phyloP scores from a whole-genome alignment of 1,284 basidiomycete genomes.

The Trichosporon inkin region DNA sequence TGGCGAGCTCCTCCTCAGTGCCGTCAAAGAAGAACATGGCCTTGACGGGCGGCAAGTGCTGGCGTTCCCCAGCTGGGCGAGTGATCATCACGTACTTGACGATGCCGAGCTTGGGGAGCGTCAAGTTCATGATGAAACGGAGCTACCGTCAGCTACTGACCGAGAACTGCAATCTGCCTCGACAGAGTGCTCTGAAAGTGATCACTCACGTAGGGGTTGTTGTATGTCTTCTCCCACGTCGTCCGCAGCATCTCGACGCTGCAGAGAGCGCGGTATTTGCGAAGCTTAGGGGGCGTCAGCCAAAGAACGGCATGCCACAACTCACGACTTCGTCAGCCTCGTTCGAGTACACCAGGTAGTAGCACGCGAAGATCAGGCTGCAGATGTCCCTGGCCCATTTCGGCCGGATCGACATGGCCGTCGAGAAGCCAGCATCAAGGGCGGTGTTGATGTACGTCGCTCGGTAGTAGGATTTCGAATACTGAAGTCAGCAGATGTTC shows the following conservation, averaged over 20 bases:
- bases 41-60: slow-evolving; percentile 66
- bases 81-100: slow-evolving; percentile 73
- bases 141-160: slow-evolving; percentile 54
- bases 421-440: slow-evolving; percentile 94
- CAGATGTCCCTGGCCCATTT: slow-evolving; percentile 86
- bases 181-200: neutral
- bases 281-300: slow-evolving; percentile 60
- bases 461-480: slow-evolving; percentile 87
- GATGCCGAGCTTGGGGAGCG: slow-evolving; percentile 61
- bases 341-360: slow-evolving; percentile 90
- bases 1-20: slow-evolving; percentile 62
- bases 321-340: slow-evolving; percentile 89
- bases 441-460: slow-evolving; percentile 95
- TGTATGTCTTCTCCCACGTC: slow-evolving; percentile 89
- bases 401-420: slow-evolving; percentile 86
- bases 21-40: slow-evolving; percentile 80
- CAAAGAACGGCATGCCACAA: slow-evolving; percentile 1
- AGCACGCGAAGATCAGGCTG: slow-evolving; percentile 76
- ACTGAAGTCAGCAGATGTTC: slow-evolving; percentile 54
- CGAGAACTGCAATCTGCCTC: neutral
- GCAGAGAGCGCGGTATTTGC: slow-evolving; percentile 83
- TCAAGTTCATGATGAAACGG: slow-evolving; percentile 60
- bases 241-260: slow-evolving; percentile 91
- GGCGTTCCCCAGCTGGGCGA: slow-evolving; percentile 72
- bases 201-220: slow-evolving; percentile 74